Percentiles rank a stretch among this genome's conserved stretches.
phyloP scores from a whole-genome alignment of 257 asterid genomes.

The Capsicum rhomboideum region DNA sequence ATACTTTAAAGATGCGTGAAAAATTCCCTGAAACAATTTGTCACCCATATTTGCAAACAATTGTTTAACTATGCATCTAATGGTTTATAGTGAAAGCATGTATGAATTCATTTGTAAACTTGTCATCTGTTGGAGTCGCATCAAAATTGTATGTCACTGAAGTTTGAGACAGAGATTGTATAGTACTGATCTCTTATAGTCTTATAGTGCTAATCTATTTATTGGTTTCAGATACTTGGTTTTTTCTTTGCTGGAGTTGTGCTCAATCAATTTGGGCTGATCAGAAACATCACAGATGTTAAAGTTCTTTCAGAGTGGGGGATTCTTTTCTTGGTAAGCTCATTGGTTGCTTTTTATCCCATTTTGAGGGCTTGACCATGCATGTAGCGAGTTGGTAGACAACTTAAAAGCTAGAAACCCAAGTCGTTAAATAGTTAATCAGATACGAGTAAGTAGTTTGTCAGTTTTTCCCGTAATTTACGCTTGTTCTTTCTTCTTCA shows the following conservation, averaged over 20 bases:
- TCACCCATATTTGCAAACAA: neutral
- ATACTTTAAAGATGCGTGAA: neutral
- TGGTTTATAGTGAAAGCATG: neutral
- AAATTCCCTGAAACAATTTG: neutral
- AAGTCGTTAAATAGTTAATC: neutral
- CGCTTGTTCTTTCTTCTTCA: neutral
- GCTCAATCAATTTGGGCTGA: conserved; percentile 88
- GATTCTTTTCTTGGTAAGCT: conserved; percentile 88
- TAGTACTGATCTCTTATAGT: neutral
- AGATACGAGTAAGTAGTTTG: neutral
- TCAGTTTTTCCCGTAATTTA: neutral
- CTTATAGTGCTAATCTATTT: conserved; percentile 18
- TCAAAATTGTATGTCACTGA: neutral
- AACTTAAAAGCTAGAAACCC: neutral
- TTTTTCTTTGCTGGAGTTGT: conserved; percentile 98
- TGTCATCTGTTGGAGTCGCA: neutral
- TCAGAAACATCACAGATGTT: conserved; percentile 83
- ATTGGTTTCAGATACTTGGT: conserved; percentile 83
- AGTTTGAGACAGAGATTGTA: neutral
- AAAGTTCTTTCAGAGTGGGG: conserved; percentile 99
- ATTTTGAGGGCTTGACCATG: neutral
- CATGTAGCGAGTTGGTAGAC: neutral
- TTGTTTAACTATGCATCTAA: neutral
- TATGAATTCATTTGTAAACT: neutral
- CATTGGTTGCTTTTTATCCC: neutral